phyloP scores from a whole-genome alignment of 352 stramenopile genomes.

The Detonula confervacea region DNA sequence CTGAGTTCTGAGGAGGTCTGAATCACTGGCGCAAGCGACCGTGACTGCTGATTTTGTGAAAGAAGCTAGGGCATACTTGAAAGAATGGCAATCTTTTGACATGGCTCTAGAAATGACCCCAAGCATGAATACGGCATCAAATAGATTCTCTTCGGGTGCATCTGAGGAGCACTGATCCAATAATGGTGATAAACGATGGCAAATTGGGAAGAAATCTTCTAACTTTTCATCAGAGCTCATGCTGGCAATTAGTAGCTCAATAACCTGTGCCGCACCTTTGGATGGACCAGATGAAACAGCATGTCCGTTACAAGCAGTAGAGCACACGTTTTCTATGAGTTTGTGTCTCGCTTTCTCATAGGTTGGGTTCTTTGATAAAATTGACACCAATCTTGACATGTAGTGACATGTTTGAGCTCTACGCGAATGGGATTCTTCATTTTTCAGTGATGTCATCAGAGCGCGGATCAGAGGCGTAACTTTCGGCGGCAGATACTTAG shows the following conservation, averaged over 20 bases:
- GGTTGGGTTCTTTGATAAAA: constrained; percentile 32
- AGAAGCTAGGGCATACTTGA: constrained; percentile 28
- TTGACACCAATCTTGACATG: constrained; percentile 43
- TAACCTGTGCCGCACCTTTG: constrained; percentile 27
- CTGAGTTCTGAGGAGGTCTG: constrained; percentile 17
- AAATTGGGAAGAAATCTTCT: constrained; percentile 42
- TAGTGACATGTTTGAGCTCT: constrained; percentile 44
- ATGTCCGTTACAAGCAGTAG: constrained; percentile 36
- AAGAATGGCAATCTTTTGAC: constrained; percentile 9
- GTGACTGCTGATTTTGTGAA: constrained; percentile 29
- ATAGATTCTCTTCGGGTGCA: constrained; percentile 12
- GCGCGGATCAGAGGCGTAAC: constrained; percentile 72
- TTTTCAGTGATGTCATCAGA: constrained; percentile 81
- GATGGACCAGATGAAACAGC: constrained; percentile 15
- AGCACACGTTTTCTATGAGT: constrained; percentile 71
- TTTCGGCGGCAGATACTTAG: constrained; percentile 59
- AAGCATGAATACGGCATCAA: constrained; percentile 37
- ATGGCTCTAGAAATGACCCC: constrained; percentile 35
- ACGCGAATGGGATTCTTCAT: constrained; percentile 57
- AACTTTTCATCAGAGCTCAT: constrained; percentile 28
- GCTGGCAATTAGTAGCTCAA: constrained; percentile 33
- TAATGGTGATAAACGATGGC: constrained; percentile 27
- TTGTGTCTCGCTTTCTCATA: constrained; percentile 61
- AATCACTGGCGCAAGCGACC: constrained; percentile 40
- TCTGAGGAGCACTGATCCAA: constrained; percentile 15